phyloP scores from a whole-genome alignment of 805 yeast species.

The Tetrapisispora fleetii region DNA sequence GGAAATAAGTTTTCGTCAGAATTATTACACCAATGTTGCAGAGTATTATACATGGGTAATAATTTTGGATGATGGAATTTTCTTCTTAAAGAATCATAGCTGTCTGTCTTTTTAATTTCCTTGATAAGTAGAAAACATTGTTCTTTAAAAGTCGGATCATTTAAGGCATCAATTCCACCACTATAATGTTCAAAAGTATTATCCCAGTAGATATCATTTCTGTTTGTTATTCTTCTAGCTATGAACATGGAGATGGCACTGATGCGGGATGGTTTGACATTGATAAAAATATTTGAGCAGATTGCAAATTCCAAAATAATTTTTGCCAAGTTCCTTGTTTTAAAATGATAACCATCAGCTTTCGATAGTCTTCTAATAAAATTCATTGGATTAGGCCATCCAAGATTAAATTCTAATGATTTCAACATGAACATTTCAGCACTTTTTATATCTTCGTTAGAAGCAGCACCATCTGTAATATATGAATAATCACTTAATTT shows the following conservation, averaged over 20 bases:
- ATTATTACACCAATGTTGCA: conserved; percentile 6
- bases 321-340: conserved; percentile 77
- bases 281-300: conserved; percentile 67
- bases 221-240: conserved; percentile 37
- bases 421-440: conserved; percentile 76
- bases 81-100: conserved; percentile 17
- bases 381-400: conserved; percentile 84
- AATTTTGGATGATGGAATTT: conserved; percentile 19
- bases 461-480: conserved; percentile 78
- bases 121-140: conserved; percentile 15
- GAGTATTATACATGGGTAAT: conserved; percentile 10
- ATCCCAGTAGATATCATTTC: conserved; percentile 16
- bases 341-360: conserved; percentile 81
- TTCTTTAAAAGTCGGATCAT: conserved; percentile 12
- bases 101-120: conserved; percentile 25
- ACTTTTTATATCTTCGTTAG: conserved; percentile 70
- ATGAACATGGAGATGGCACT: conserved; percentile 87
- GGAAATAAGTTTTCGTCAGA: conserved; percentile 4
- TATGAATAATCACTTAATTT: conserved; percentile 76
- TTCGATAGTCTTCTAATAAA: conserved; percentile 78
- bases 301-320: conserved; percentile 70
- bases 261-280: conserved; percentile 65
- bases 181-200: conserved; percentile 17
- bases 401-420: conserved; percentile 60
- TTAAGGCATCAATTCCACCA: conserved; percentile 17